These are phyloP conservation scores for Dimocarpus longan DNA, from an alignment of 345 rosid genomes.

Conservation along the genomic window DNA sequence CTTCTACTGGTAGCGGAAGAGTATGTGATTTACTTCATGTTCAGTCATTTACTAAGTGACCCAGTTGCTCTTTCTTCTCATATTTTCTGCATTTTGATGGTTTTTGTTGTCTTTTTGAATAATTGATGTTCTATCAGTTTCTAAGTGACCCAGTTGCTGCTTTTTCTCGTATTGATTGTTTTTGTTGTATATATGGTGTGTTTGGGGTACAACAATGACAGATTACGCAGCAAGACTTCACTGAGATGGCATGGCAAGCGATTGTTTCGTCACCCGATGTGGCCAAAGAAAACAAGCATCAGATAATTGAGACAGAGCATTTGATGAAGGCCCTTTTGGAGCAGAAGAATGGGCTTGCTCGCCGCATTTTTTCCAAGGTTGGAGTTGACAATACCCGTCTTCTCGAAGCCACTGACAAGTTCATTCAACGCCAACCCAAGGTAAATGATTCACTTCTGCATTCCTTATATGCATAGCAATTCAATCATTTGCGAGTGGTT, in stretches of 20 bases:
- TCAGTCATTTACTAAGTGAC: too few relatives aligned
- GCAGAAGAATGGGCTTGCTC: conserved; percentile 99
- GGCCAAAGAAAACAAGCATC: conserved; percentile 95
- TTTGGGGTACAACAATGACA: conserved; percentile 26
- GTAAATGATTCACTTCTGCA: conserved; percentile 33
- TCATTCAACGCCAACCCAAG: conserved; percentile 93
- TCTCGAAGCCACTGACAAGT: conserved; percentile 88
- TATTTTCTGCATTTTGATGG: neutral
- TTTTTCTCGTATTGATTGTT: neutral
- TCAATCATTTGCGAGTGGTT: neutral
- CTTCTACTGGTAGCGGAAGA: conserved; percentile 53
- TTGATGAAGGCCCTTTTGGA: conserved; percentile 90
- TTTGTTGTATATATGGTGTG: neutral
- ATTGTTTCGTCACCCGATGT: conserved; percentile 93
- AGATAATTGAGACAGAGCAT: conserved; percentile 98
- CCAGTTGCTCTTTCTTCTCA: neutral
- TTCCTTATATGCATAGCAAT: neutral
- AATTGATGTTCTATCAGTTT: neutral
- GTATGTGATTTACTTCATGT: conserved; percentile 30
- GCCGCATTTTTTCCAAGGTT: conserved; percentile 77
- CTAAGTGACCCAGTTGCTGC: neutral
- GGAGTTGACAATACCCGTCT: conserved; percentile 91
- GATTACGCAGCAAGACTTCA: conserved; percentile 95
- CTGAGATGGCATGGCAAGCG: conserved; percentile 99
- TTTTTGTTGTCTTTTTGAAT: neutral